Percentiles rank a stretch among this genome's conserved stretches.
These are phyloP conservation scores for Poronia punctata DNA, from an alignment of 495 filamentous ascomycete genomes.

Conservation along the genomic window DNA sequence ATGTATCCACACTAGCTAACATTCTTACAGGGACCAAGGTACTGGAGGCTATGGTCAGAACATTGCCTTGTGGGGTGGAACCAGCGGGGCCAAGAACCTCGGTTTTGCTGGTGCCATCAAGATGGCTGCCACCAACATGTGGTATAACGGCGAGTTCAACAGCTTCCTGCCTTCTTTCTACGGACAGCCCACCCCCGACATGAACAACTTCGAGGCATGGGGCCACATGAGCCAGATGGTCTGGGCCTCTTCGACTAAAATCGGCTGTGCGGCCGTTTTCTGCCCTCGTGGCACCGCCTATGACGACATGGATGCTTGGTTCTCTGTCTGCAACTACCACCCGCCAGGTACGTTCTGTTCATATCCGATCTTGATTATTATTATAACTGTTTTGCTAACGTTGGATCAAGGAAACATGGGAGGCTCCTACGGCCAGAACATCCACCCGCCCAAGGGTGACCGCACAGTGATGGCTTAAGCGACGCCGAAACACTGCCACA, in stretches of 20 bases:
- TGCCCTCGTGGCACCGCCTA: slow-evolving; percentile 42
- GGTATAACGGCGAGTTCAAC: slow-evolving; percentile 75
- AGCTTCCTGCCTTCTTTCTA: slow-evolving; percentile 32
- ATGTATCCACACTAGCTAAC: slow-evolving; percentile 16
- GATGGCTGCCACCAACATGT: slow-evolving; percentile 62
- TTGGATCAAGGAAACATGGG: slow-evolving; percentile 62
- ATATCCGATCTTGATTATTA: neutral
- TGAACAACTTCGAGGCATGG: slow-evolving; percentile 59
- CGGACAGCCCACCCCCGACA: slow-evolving; percentile 40
- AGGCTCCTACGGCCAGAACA: slow-evolving; percentile 58
- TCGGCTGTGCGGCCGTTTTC: slow-evolving; percentile 67
- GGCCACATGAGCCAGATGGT: slow-evolving; percentile 90
- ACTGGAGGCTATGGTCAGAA: slow-evolving; percentile 78
- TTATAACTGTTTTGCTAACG: slow-evolving; percentile 23
- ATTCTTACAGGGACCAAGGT: slow-evolving; percentile 34
- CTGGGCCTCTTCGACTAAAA: slow-evolving; percentile 62
- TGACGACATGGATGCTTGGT: slow-evolving; percentile 34
- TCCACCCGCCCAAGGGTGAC: slow-evolving; percentile 44
- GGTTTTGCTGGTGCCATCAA: slow-evolving; percentile 44
- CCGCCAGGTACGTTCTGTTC: slow-evolving; percentile 49
- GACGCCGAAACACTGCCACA: slow-evolving; percentile 1
- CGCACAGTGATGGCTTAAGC: slow-evolving; percentile 19
- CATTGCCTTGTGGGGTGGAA: slow-evolving; percentile 49
- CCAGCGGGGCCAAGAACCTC: slow-evolving; percentile 17
- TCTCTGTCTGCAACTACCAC: slow-evolving; percentile 87